Evolutionary conservation across 176 grass and related monocot species (phyloP), one percentile per base, ranked within the genome.

Genomic region (Carex littledalei): DNA sequence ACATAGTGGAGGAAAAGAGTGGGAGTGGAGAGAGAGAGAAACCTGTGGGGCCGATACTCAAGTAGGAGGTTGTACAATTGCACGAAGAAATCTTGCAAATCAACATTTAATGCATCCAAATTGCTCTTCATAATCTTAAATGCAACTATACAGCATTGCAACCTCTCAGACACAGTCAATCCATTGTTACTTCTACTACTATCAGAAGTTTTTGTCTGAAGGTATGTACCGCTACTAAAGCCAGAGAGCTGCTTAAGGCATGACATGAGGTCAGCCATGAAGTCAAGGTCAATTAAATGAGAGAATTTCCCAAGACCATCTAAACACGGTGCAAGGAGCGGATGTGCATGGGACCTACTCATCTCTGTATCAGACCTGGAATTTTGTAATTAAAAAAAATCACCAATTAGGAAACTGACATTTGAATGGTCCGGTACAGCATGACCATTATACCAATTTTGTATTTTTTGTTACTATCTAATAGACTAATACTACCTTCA

Each of bases 91-190:
- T 99, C 93, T 81, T 95, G 91, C 63, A 98, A 63, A 85, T 94
- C 93, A 14, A 99, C 87, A 84, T 99, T 94, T 78, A 95, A 84
- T 29, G 96, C 91, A 72, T 99, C 93, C 35, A 99, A 92, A 88
- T 95, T 99, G 84, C 63, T 92, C 87, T 89, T 99, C 93, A 92
- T 91, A 54, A 99, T 91, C 88, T 89, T 89, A 85, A 99, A 95
- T 8, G 93, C 89, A 78, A 94, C 96, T 73, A 95, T 92, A 86
- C 96, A 99, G 67, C 96, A 99, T 61, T 94, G 93, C 52, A 99
- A 84, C 4, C 88, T 86, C 86, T 99, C 93, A 72, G 96, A 94
- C 61, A 95, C 90, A 81, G 88, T 95, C 72, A 92, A 84, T 79
- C 64, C 60, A 67, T 84, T 89, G 61, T 68, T 47, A 63, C 24